phyloP scores from a whole-genome alignment of 805 yeast species.

The Cyberlindnera galapagoensis region DNA sequence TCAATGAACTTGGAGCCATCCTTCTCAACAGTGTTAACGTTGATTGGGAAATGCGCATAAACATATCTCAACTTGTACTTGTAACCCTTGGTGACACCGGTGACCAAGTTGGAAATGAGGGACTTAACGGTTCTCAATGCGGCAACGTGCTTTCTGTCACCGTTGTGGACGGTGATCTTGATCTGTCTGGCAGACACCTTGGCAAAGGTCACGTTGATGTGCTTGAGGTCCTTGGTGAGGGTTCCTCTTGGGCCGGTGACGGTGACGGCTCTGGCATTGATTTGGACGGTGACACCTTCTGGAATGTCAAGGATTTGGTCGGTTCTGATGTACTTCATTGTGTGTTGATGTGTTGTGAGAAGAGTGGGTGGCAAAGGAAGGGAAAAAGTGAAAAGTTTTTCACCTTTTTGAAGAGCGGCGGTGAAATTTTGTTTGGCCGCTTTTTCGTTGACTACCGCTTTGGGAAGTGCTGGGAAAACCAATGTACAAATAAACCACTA shows the following conservation, averaged over 20 bases:
- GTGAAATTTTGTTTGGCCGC: too few relatives aligned
- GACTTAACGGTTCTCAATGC: constrained; percentile 98
- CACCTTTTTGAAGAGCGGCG: not conserved
- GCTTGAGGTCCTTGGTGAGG: constrained; percentile 83
- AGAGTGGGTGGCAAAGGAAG: not conserved
- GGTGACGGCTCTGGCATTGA: constrained; percentile 84
- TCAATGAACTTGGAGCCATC: constrained; percentile 74
- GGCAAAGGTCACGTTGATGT: constrained; percentile 88
- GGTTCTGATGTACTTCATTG: constrained; percentile 80
- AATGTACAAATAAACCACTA: too few relatives aligned
- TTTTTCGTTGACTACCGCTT: too few relatives aligned
- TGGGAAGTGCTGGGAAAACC: too few relatives aligned
- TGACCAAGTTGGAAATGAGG: constrained; percentile 85
- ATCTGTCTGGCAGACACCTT: constrained; percentile 67
- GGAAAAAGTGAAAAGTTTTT: constrained; percentile 4
- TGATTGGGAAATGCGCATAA: constrained; percentile 99
- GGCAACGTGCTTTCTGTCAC: constrained; percentile 99
- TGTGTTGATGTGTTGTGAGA: not conserved
- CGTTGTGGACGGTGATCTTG: constrained; percentile 92
- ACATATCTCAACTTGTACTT: constrained; percentile 99
- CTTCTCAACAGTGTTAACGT: constrained; percentile 82
- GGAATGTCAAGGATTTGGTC: constrained; percentile 82
- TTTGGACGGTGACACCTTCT: constrained; percentile 85
- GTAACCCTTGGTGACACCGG: constrained; percentile 99
- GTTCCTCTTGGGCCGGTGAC: constrained; percentile 98